Evolutionary conservation across 257 asterid genomes (phyloP).

Genomic region (Solanum tarijense): DNA sequence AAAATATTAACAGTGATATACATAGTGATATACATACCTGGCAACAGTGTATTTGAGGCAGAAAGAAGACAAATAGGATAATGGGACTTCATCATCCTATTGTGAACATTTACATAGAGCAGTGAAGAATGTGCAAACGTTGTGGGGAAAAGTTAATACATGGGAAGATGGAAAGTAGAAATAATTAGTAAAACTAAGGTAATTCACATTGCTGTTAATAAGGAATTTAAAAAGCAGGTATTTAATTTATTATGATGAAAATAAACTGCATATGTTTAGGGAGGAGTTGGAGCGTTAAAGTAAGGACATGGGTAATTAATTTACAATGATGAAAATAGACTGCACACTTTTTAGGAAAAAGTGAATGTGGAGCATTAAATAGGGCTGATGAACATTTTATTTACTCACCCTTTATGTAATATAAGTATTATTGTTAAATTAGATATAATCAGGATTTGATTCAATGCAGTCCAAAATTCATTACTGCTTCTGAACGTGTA

Average conservation of each 20-base stretch:
- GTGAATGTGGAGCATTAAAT: not conserved
- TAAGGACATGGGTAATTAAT: not conserved
- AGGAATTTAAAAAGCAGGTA: not conserved
- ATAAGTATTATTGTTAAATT: not conserved
- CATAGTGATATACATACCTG: not conserved
- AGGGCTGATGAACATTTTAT: not conserved
- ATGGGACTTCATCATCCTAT: not conserved
- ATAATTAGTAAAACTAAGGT: not conserved
- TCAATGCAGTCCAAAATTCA: not conserved
- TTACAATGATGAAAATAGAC: not conserved
- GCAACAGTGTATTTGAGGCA: not conserved
- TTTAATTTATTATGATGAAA: not conserved
- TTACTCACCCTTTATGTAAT: not conserved
- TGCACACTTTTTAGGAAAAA: not conserved
- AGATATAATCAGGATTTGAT: not conserved
- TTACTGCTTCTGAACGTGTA: not conserved
- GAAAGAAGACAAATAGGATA: not conserved
- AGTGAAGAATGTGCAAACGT: not conserved
- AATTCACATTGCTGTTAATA: not conserved
- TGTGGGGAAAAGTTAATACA: not conserved
- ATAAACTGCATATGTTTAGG: not conserved
- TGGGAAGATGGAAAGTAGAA: not conserved
- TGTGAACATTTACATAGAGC: not conserved
- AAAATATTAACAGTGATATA: not conserved
- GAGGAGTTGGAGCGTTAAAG: not conserved